phyloP scores from a whole-genome alignment of 2,329 filamentous ascomycete species.

The Ophiocordyceps polyrhachis-furcata region DNA sequence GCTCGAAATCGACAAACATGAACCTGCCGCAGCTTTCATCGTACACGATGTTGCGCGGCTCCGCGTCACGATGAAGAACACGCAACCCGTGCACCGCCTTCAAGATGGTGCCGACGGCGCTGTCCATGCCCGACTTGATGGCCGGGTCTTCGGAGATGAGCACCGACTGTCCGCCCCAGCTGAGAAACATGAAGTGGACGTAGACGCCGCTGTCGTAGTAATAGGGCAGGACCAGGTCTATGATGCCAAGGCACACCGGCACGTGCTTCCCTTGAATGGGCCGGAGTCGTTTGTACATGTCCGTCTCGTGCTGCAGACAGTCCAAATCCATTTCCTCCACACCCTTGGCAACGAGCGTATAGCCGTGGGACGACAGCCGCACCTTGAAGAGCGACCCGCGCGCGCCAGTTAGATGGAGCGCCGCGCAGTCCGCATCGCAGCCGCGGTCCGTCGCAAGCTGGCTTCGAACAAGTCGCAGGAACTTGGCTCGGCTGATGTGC shows the following conservation, averaged over 20 bases:
- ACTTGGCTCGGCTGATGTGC: constrained; percentile 7
- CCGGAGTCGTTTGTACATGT: constrained; percentile 12
- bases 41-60: constrained; percentile 14
- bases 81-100: constrained; percentile 4
- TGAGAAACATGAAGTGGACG: not conserved
- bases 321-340: constrained; percentile 9
- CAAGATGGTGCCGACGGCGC: constrained; percentile 1
- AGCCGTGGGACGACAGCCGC: constrained; percentile 14
- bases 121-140: constrained; percentile 1
- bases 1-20: constrained; percentile 17
- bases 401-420: constrained; percentile 13
- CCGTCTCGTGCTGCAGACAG: constrained; percentile 11
- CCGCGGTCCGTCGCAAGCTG: constrained; percentile 14
- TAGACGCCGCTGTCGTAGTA: not conserved
- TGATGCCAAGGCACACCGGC: constrained; percentile 17
- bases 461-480: constrained; percentile 7
- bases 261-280: constrained; percentile 14
- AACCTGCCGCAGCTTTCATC: constrained; percentile 7
- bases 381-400: constrained; percentile 16
- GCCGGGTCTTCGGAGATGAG: not conserved
- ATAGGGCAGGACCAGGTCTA: constrained; percentile 3
- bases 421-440: constrained; percentile 10
- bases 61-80: constrained; percentile 12
- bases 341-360: constrained; percentile 21
- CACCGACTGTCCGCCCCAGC: not conserved